Conservation (phyloP, 2,329 filamentous ascomycete genomes). For the Epichloe uncinata region DNA sequence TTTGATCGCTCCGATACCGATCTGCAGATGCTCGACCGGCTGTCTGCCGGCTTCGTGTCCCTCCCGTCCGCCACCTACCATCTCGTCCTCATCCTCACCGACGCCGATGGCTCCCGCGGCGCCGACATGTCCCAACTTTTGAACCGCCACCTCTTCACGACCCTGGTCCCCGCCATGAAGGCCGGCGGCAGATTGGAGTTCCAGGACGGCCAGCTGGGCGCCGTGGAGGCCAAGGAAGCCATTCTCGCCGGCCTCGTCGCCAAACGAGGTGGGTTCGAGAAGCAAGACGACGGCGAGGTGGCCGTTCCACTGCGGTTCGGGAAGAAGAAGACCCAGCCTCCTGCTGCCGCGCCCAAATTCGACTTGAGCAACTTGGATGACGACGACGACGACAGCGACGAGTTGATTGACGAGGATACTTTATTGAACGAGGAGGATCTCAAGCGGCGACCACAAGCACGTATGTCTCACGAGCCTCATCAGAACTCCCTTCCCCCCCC, state of each 20-base stretch:
- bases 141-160: conserved; percentile 50
- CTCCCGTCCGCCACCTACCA: conserved; percentile 72
- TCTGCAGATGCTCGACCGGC: conserved; percentile 93
- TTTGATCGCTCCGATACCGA: conserved; percentile 70
- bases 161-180: conserved; percentile 58
- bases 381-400: conserved; percentile 54
- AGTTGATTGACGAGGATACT: conserved; percentile 76
- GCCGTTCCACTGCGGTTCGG: conserved; percentile 38
- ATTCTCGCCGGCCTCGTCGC: conserved; percentile 69
- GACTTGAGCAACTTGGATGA: conserved; percentile 41
- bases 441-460: conserved; percentile 61
- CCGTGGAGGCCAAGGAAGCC: conserved; percentile 53
- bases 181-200: conserved; percentile 53
- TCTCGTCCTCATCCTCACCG: conserved; percentile 69
- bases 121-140: conserved; percentile 53
- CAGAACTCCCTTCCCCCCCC: neutral
- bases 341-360: conserved; percentile 29
- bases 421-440: conserved; percentile 79
- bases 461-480: conserved; percentile 40
- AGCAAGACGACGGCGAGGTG: conserved; percentile 50
- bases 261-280: conserved; percentile 53
- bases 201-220: conserved; percentile 49
- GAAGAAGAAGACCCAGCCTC: conserved; percentile 22
- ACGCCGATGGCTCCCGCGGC: conserved; percentile 52
- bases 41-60: conserved; percentile 66